Evolutionary conservation across 805 yeast species (phyloP), one percentile per base, ranked within the genome.

Genomic region (Ogataea ganodermae): DNA sequence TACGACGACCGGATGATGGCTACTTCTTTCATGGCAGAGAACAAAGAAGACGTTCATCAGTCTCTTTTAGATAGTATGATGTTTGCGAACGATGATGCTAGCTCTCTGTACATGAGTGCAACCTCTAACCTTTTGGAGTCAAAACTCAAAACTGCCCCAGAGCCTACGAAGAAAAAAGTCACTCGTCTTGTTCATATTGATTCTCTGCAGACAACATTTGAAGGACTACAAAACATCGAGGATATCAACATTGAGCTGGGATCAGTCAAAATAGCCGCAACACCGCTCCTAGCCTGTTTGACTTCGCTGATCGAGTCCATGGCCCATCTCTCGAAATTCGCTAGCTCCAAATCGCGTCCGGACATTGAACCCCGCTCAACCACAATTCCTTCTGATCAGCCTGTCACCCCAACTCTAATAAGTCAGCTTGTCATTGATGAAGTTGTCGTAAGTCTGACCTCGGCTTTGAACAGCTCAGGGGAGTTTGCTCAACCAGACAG

Each of bases 81-180:
- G 30, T 84, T 83, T 59, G 81, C 92, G 1, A 84, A 80, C 45
- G 81, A 78, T 42, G 86, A 84, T 46, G 85, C 88, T 1, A 75
- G 81, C 39, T 82, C 90, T 2, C 75, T 88, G 16, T 89, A 86
- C 60, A 81, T 87, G 91, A 87, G 95, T 65, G 95, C 96, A 2
- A 72, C 84, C 9, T 81, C 88, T 0, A 74, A 77, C 42, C 60
- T 80, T 1, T 68, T 74, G 41, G 55, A 55, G 26, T 35, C 61
- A 22, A 30, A 36, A 14, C 10, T 14, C 44, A 39, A 14, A 31
- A 23, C 18, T 36, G 26, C 9, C 22, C 41, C 14, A 16, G 36
- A 28, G 16, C 23, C 32, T n/a, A 9, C 38, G 18, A 14, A 43
- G 22, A 22, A 39, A 5, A 36, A 52, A 6, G 27, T 57, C 2